phyloP scores from a whole-genome alignment of 176 grass and related monocot species.

The Oryza glumipatula region DNA sequence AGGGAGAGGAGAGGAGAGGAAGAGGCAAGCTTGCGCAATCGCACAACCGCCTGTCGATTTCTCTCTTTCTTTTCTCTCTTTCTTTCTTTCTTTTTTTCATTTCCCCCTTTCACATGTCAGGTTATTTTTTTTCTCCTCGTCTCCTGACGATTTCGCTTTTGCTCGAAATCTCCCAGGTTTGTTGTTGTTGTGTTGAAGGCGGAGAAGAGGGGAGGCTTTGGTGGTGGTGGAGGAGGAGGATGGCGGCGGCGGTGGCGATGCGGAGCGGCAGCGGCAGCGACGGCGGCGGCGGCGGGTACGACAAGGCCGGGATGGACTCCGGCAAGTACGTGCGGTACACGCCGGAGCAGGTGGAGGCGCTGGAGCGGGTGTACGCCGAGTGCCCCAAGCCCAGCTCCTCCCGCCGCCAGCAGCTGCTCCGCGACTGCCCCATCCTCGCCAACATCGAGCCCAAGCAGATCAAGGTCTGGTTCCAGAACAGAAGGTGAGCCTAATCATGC shows the following conservation, averaged over 20 bases:
- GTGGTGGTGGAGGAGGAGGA: conserved; percentile 40
- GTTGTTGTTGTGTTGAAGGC: conserved; percentile 15
- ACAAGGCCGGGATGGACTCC: conserved; percentile 67
- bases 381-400: conserved; percentile 95
- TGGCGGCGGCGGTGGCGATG: conserved; percentile 83
- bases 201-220: conserved; percentile 37
- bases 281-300: conserved; percentile 57
- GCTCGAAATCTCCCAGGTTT: conserved; percentile 44
- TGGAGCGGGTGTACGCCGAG: conserved; percentile 90
- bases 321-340: conserved; percentile 99
- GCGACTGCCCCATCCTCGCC: conserved; percentile 81
- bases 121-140: conserved; percentile 3
- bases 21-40: conserved; percentile 34
- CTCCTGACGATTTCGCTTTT: conserved; percentile 31
- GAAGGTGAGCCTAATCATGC: conserved; percentile 60
- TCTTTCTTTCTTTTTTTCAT: neutral
- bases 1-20: conserved; percentile 24
- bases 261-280: conserved; percentile 60
- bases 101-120: conserved; percentile 41
- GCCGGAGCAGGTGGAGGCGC: conserved; percentile 95
- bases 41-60: conserved; percentile 39
- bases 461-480: conserved; percentile 99
- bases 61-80: neutral
- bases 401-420: conserved; percentile 90
- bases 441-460: conserved; percentile 99